phyloP scores from a whole-genome alignment of 495 filamentous ascomycete genomes.

The Penicillium goetzii region DNA sequence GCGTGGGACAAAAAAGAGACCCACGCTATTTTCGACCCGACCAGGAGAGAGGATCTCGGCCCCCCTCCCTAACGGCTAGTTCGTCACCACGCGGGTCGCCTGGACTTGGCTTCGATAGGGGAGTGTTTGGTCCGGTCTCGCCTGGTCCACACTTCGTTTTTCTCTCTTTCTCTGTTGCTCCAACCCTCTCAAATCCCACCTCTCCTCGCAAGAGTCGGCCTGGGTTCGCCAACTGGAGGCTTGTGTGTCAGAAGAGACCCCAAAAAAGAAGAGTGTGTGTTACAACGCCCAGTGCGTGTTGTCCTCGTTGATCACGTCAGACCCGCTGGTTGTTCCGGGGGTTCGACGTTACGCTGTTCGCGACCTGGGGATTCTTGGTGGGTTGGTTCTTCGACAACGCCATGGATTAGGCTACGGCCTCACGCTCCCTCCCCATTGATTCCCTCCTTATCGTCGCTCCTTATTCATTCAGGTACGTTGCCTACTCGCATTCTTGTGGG shows the following conservation, averaged over 20 bases:
- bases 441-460: constrained; percentile 16
- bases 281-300: constrained; percentile 19
- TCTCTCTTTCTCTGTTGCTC: constrained; percentile 8
- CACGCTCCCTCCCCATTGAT: constrained; percentile 3
- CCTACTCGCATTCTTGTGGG: not conserved
- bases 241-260: constrained; percentile 20
- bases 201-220: constrained; percentile 13
- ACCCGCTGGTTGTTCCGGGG: constrained; percentile 16
- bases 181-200: constrained; percentile 2
- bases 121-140: constrained; percentile 29
- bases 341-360: constrained; percentile 11
- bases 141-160: constrained; percentile 26
- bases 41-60: constrained; percentile 12
- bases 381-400: constrained; percentile 15
- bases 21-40: not conserved
- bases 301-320: constrained; percentile 8
- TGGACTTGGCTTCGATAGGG: constrained; percentile 33
- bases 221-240: constrained; percentile 6
- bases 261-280: constrained; percentile 5
- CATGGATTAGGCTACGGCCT: constrained; percentile 27
- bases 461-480: constrained; percentile 26
- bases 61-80: constrained; percentile 22
- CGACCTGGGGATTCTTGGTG: constrained; percentile 1
- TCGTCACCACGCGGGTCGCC: constrained; percentile 34
- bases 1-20: not conserved